Percentiles rank a stretch among this genome's conserved stretches.
phyloP scores from a whole-genome alignment of 805 yeast genomes.

The Suhomyces pyralidae region DNA sequence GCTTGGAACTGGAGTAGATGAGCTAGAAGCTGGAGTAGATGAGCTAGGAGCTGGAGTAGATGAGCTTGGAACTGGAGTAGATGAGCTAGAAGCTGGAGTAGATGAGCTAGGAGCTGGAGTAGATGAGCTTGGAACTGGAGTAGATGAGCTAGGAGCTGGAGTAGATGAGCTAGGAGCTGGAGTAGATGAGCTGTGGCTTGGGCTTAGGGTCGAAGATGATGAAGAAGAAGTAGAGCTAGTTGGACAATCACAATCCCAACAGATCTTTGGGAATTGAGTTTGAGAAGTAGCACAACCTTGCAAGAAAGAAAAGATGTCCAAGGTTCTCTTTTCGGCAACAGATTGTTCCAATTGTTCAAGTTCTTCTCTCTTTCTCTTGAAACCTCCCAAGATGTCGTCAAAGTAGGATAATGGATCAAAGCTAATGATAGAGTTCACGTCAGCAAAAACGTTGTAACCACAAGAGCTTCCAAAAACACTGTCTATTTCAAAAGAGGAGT shows the following conservation, averaged over 20 bases:
- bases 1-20: background rate
- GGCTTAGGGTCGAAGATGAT: background rate
- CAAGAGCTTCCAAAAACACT: slow-evolving; percentile 9
- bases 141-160: background rate
- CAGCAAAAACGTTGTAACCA: slow-evolving; percentile 1
- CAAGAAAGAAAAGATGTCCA: background rate
- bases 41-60: slow-evolving; percentile 1
- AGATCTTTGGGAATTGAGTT: slow-evolving; percentile 4
- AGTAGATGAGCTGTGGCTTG: background rate
- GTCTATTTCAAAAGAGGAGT: slow-evolving; percentile 6
- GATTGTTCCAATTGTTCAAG: background rate
- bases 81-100: background rate
- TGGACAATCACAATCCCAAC: slow-evolving; percentile 14
- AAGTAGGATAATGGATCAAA: slow-evolving; percentile 7
- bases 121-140: background rate
- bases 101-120: too few relatives aligned
- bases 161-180: background rate
- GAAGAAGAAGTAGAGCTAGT: background rate
- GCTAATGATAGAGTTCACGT: background rate
- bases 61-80: slow-evolving; percentile 1
- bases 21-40: slow-evolving; percentile 2
- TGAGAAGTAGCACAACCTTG: slow-evolving; percentile 4
- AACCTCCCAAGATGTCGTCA: slow-evolving; percentile 1
- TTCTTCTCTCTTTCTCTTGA: slow-evolving; percentile 8
- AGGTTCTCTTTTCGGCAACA: slow-evolving; percentile 2